Percentiles rank a stretch among this genome's conserved stretches.
phyloP scores from a whole-genome alignment of 768 basidiomycete species.

The Cantharellus cinnabarinus region DNA sequence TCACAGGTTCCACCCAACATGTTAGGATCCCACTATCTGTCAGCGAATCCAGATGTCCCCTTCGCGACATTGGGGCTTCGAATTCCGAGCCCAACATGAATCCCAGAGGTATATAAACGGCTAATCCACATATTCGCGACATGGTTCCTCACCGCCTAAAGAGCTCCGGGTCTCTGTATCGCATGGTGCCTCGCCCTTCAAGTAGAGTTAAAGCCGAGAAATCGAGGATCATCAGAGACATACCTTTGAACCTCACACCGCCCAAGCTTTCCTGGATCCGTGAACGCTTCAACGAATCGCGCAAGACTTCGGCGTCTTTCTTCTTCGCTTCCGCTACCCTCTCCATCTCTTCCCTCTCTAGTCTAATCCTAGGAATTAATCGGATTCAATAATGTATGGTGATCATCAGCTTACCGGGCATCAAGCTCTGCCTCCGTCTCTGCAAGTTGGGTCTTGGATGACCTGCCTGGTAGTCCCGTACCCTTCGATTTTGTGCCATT shows the following conservation, averaged over 20 bases:
- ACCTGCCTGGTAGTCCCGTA: constrained; percentile 3
- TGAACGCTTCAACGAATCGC: constrained; percentile 9
- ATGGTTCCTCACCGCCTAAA: too few relatives aligned
- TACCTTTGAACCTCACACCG: constrained; percentile 43
- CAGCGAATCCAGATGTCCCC: too few relatives aligned
- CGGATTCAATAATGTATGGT: background rate
- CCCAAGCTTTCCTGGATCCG: constrained; percentile 21
- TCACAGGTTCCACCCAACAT: too few relatives aligned
- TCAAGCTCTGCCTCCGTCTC: constrained; percentile 64
- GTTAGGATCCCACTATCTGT: too few relatives aligned
- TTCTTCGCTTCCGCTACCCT: constrained; percentile 21
- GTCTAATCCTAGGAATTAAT: constrained; percentile 12
- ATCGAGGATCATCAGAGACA: constrained; percentile 2
- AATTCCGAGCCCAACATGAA: too few relatives aligned
- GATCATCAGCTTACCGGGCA: constrained; percentile 12
- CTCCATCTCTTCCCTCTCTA: constrained; percentile 48
- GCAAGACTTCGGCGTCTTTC: constrained; percentile 26
- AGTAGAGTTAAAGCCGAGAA: background rate
- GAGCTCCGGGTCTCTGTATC: constrained; percentile 13
- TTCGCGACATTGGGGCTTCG: too few relatives aligned
- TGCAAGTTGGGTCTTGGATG: constrained; percentile 10
- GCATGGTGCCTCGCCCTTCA: constrained; percentile 14
- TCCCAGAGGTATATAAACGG: too few relatives aligned
- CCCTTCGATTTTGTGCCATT: too few relatives aligned
- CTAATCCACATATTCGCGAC: too few relatives aligned